Percentiles rank a stretch among this genome's conserved stretches.
These are phyloP conservation scores for Thymus mandschuricus DNA, from an alignment of 257 asterid genomes.

Conservation along the genomic window DNA sequence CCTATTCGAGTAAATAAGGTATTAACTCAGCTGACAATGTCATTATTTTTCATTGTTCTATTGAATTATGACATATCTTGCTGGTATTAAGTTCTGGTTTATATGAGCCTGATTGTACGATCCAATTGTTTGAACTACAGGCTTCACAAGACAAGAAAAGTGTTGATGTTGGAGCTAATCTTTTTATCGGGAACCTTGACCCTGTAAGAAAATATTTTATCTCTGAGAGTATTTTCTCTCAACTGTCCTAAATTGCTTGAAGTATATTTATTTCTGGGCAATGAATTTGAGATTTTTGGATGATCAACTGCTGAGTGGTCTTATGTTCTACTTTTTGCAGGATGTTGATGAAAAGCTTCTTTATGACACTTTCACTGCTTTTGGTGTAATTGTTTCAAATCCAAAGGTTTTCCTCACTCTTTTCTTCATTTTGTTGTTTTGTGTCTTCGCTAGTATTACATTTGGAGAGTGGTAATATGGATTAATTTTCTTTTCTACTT, in stretches of 20 bases:
- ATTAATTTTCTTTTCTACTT: not conserved
- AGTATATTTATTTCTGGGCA: not conserved
- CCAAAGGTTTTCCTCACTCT: conserved; percentile 66
- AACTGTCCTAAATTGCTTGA: conserved; percentile 1
- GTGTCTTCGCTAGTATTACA: conserved; percentile 1
- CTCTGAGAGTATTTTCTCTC: not conserved
- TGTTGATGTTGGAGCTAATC: conserved; percentile 97
- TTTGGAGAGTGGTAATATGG: not conserved
- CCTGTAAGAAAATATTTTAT: conserved; percentile 62
- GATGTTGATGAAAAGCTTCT: conserved; percentile 98
- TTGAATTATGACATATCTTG: conserved; percentile 4
- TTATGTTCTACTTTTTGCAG: conserved; percentile 49
- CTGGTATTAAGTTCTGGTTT: conserved; percentile 3
- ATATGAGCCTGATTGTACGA: not conserved
- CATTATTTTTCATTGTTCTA: conserved; percentile 10
- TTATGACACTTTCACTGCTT: conserved; percentile 92
- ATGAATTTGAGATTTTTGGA: not conserved
- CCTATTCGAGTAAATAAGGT: conserved; percentile 95
- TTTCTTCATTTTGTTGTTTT: not conserved
- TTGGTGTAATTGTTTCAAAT: conserved; percentile 92
- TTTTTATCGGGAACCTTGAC: conserved; percentile 94
- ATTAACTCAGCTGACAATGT: not conserved
- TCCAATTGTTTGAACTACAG: conserved; percentile 41
- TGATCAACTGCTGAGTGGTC: conserved; percentile 4
- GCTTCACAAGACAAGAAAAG: conserved; percentile 98